Base-by-base conservation (phyloP, 768 basidiomycete species). In the Russula sp. region DNA sequence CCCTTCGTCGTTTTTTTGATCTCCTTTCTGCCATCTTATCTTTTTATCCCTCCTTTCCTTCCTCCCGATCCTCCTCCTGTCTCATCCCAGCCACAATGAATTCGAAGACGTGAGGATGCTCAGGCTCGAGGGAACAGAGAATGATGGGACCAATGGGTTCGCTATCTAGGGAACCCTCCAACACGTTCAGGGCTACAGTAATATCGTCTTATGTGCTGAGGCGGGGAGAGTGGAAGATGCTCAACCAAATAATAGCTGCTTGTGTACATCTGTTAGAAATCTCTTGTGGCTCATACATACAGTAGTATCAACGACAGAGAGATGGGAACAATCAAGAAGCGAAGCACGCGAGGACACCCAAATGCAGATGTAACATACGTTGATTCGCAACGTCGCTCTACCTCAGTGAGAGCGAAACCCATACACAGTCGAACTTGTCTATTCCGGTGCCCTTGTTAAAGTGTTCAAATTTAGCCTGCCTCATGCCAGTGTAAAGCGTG, bases 81-180 rank as follows among this genome's bases (percentile, higher is more conserved):
- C n/a, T n/a, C n/a, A n/a, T n/a, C n/a, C n/a, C n/a, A n/a, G n/a
- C n/a, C 25, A 63, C 9, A 5, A 63, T 63, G 39, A 63, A 63
- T 34, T 63, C 62, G 7, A 63, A 55, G 10, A 38, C 52, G 29
- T 59, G 49, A 16, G 57, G 62, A 4, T 42, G 35, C 5, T 42
- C 46, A 0, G 46, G 57, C 13, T 48, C 52, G 32, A 63, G 13
- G 35, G 62, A 48, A 7, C 46, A 34, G 14, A 10, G 22, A n/a
- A 63, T 48, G 20, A 63, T 59, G 3, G 45, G 51, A 20, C 10
- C 62, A 18, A 59, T 56, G 14, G 62, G 55, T 18, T 49, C 9
- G n/a, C 42, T 32, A 32, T 59, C 57, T 35, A 63, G 52, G 1
- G 57, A 47, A 6, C 22, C 62, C 41, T 63, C 52, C 22, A 59